Conservation (phyloP, 495 filamentous ascomycete genomes). For the Usnea hakonensis region DNA sequence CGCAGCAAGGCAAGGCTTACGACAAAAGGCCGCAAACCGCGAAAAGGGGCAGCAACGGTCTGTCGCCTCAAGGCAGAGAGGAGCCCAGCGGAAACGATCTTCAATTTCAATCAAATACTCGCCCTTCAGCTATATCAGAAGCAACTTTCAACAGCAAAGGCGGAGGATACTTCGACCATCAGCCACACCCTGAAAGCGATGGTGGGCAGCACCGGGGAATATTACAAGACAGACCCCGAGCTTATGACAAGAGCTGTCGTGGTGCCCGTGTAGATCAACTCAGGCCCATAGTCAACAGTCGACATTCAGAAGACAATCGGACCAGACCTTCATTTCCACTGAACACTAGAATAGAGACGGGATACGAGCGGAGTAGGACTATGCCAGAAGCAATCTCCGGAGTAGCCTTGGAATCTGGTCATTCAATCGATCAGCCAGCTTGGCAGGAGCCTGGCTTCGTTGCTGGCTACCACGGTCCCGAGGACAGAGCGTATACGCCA, state of each 20-base stretch:
- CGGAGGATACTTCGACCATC: background rate
- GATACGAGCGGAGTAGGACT: constrained; percentile 21
- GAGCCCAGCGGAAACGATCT: background rate
- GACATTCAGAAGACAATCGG: constrained; percentile 16
- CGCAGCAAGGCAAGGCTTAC: constrained; percentile 48
- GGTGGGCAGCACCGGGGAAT: background rate
- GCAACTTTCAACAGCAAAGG: background rate
- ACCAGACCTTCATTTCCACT: constrained; percentile 7
- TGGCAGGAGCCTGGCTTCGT: constrained; percentile 29
- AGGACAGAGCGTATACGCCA: constrained; percentile 18
- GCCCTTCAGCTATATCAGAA: background rate
- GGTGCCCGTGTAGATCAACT: constrained; percentile 7
- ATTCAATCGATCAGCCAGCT: constrained; percentile 1
- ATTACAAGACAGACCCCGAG: constrained; percentile 8
- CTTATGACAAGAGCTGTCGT: background rate
- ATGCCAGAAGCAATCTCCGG: constrained; percentile 22
- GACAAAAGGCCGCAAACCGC: constrained; percentile 31
- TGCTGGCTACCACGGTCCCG: constrained; percentile 29
- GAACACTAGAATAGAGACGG: background rate
- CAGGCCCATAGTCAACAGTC: constrained; percentile 4
- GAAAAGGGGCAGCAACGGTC: constrained; percentile 7
- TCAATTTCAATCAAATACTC: background rate
- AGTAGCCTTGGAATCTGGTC: constrained; percentile 1
- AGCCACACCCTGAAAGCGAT: background rate
- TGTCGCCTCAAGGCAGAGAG: background rate